phyloP scores from a whole-genome alignment of 2,329 filamentous ascomycete species.

The Epicoccum nigrum region DNA sequence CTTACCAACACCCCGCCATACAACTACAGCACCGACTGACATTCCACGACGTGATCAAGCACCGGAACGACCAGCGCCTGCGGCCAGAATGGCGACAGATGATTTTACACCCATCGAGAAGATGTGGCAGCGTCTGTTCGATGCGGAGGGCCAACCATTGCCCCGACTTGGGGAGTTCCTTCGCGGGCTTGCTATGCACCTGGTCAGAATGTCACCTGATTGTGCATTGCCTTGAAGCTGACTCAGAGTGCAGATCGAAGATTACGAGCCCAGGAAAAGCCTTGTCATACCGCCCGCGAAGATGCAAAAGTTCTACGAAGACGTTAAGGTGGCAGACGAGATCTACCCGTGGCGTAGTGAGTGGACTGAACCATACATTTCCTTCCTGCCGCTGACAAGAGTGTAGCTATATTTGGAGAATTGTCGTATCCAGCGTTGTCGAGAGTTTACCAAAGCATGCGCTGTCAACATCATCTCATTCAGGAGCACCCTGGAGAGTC shows the following conservation, averaged over 20 bases:
- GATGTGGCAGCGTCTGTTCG: conserved; percentile 79
- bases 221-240: not conserved
- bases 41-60: conserved; percentile 27
- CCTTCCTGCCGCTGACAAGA: not conserved
- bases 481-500: conserved; percentile 51
- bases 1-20: conserved; percentile 36
- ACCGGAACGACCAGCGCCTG: conserved; percentile 34
- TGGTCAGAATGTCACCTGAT: conserved; percentile 59
- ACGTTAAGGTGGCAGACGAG: conserved; percentile 69
- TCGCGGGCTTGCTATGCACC: conserved; percentile 72
- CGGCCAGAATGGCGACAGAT: conserved; percentile 41
- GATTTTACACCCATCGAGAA: conserved; percentile 60
- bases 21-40: conserved; percentile 34
- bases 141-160: conserved; percentile 70
- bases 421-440: conserved; percentile 50
- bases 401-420: conserved; percentile 51
- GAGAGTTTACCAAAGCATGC: conserved; percentile 55
- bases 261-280: conserved; percentile 69
- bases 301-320: conserved; percentile 74
- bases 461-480: conserved; percentile 57
- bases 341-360: conserved; percentile 71
- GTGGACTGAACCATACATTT: conserved; percentile 25
- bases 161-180: conserved; percentile 72
- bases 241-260: conserved; percentile 61
- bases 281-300: conserved; percentile 78